Conservation (phyloP, 2,329 filamentous ascomycete species). For the Penicillium sp. region DNA sequence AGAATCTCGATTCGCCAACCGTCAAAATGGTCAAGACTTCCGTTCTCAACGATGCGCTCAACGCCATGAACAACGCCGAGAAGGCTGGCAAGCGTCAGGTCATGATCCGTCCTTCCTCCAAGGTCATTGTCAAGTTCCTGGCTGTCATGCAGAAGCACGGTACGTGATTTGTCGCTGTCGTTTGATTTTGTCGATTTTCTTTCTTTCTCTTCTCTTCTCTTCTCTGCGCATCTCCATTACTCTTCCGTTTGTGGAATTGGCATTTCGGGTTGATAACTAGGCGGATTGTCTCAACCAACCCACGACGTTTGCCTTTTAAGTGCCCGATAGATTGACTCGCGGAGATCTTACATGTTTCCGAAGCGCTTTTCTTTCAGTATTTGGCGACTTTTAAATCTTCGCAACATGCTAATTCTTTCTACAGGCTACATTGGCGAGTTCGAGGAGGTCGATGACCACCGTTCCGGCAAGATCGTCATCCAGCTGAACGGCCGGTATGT, state of each 20-base stretch:
- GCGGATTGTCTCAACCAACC: constrained; percentile 72
- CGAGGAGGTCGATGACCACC: constrained; percentile 99
- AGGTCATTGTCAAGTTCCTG: constrained; percentile 99
- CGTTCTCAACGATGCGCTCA: constrained; percentile 98
- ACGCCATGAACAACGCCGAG: constrained; percentile 99
- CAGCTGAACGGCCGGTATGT: constrained; percentile 88
- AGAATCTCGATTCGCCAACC: constrained; percentile 51
- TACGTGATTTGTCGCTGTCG: constrained; percentile 49
- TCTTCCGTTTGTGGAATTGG: constrained; percentile 13
- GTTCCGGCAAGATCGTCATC: constrained; percentile 98
- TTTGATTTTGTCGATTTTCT: too few relatives aligned
- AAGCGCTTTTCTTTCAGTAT: constrained; percentile 56
- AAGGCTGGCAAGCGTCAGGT: constrained; percentile 99
- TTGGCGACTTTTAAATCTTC: constrained; percentile 88
- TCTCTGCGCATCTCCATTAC: constrained; percentile 2
- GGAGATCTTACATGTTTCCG: constrained; percentile 96
- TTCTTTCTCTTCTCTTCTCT: constrained; percentile 9
- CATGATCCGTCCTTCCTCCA: constrained; percentile 93
- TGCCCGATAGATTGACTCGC: constrained; percentile 91
- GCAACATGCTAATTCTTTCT: constrained; percentile 66
- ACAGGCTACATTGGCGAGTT: constrained; percentile 98
- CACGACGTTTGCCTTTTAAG: constrained; percentile 99
- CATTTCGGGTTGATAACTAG: constrained; percentile 99
- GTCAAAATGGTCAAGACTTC: constrained; percentile 98
- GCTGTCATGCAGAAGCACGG: constrained; percentile 99